Evolutionary conservation across 2,329 filamentous ascomycete genomes (phyloP), one percentile per base, ranked within the genome.

Genomic region (Rugonectria rugulosa): DNA sequence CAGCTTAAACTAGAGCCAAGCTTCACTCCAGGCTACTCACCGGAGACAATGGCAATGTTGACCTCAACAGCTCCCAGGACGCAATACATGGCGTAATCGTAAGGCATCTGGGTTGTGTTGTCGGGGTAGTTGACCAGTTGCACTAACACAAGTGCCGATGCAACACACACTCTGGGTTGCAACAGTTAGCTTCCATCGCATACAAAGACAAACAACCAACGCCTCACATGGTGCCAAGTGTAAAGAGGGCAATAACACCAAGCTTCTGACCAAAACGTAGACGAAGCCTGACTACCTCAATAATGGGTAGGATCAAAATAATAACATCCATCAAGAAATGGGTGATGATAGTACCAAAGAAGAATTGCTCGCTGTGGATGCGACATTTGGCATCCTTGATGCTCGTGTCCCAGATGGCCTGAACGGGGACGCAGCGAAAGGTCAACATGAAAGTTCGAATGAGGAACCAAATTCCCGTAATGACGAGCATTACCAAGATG

Each of bases 341-440:
- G 0, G 66, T 63, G 1, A 71, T 49, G 4, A 71, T 64, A 0
- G 70, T 72, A 15, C 70, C 68, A 11, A 73, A 61, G 36, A 73
- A 73, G 53, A 70, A 73, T 7, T 67, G 59, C 5, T 54, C 55
- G 17, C 63, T 66, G 20, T 72, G 59, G 42, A 74, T 72, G 1
- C 51, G 58, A 47, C 73, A 76, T 2, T 53, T 52, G 2, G 60
- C 65, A 9, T 68, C 64, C 3, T 47, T 53, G 17, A 66, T 62
- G 4, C 66, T 64, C 2, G 60, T 59, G 7, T 71, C 66, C 73
- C 72, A 75, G n/a, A 70, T 72, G 0, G 64, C 65, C 15, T 69
- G 66, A 0, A 74, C 61, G 0, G 74, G 73, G 4, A 69, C 40
- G 53, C 72, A 75, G 9, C 68, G 68, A 34, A 75, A 75, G 4